A percentile compares a stretch with the other conserved stretches of the same genome.
Evolutionary conservation across 805 yeast genomes (phyloP).

Genomic region (Starmerella potacharoeniae): DNA sequence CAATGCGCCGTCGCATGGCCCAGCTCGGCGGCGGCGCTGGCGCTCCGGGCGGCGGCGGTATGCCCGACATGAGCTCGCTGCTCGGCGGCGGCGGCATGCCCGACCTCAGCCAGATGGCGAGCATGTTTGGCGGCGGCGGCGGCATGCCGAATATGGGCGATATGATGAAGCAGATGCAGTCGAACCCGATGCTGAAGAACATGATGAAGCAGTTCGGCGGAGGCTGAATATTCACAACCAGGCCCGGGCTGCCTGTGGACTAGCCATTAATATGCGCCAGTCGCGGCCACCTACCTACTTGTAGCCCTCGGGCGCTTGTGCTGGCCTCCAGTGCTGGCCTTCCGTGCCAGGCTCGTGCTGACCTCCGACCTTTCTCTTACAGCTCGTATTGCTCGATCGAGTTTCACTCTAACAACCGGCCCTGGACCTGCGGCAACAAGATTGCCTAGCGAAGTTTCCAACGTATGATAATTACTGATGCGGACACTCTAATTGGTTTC

Average conservation of each 20-base stretch:
- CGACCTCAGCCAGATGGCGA: constrained; percentile 39
- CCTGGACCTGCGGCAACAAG: neutral
- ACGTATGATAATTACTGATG: too few species aligned
- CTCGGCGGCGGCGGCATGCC: constrained; percentile 53
- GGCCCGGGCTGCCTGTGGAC: too few species aligned
- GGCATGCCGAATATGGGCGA: constrained; percentile 62
- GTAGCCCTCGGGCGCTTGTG: too few species aligned
- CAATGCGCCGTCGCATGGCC: constrained; percentile 37
- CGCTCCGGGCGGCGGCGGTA: constrained; percentile 17
- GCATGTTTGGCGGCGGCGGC: constrained; percentile 47
- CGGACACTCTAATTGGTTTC: too few species aligned
- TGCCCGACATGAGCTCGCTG: constrained; percentile 26
- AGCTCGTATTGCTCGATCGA: too few species aligned
- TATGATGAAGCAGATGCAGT: constrained; percentile 47
- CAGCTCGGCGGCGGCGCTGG: constrained; percentile 38
- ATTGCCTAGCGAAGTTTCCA: neutral
- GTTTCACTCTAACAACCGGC: too few species aligned
- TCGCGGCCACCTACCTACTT: too few species aligned
- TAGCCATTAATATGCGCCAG: too few species aligned
- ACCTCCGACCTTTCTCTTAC: too few species aligned
- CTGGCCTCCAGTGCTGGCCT: too few species aligned
- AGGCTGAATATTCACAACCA: neutral
- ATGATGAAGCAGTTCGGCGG: constrained; percentile 33
- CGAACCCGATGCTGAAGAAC: constrained; percentile 39
- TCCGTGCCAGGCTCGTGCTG: too few species aligned